phyloP scores from a whole-genome alignment of 2,329 filamentous ascomycete species.

The Pseudogymnoascus sp. region DNA sequence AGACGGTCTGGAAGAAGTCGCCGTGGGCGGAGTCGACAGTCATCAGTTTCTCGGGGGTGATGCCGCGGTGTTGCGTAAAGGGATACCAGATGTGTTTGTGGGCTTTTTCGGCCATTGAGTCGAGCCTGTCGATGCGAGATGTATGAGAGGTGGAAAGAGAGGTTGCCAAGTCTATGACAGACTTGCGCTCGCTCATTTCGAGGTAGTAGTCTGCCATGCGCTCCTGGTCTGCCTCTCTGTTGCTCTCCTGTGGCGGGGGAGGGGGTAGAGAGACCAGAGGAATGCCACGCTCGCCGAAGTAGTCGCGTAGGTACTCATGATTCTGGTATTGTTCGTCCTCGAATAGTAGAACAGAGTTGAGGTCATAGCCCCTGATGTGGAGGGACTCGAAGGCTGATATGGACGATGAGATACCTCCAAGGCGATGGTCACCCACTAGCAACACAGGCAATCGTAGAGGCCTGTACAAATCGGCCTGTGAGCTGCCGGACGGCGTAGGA shows the following conservation, averaged over 20 bases:
- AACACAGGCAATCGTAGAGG: conserved; percentile 66
- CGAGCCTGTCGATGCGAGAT: conserved; percentile 49
- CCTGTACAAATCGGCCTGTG: conserved; percentile 71
- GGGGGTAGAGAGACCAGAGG: conserved; percentile 47
- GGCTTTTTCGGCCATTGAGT: conserved; percentile 54
- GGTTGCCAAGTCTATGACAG: conserved; percentile 40
- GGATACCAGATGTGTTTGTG: conserved; percentile 72
- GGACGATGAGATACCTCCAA: conserved; percentile 74
- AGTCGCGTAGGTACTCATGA: conserved; percentile 56
- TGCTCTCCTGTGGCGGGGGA: conserved; percentile 41
- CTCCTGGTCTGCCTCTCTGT: conserved; percentile 41
- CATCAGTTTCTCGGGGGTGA: conserved; percentile 55
- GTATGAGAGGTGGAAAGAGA: conserved; percentile 47
- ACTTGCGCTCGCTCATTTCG: conserved; percentile 32
- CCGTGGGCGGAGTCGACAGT: conserved; percentile 74
- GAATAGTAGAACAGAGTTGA: conserved; percentile 64
- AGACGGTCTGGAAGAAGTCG: conserved; percentile 63
- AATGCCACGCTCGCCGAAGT: conserved; percentile 56
- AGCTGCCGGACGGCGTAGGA: conserved; percentile 65
- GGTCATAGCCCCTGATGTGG: conserved; percentile 68
- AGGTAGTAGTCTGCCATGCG: conserved; percentile 60
- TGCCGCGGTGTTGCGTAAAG: conserved; percentile 69
- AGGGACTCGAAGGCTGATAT: conserved; percentile 76
- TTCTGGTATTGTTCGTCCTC: conserved; percentile 59
- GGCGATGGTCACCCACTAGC: conserved; percentile 64